A percentile compares a stretch with the other conserved stretches of the same genome.
phyloP scores from a whole-genome alignment of 2,329 filamentous ascomycete species.

The Diaporthe sp. region DNA sequence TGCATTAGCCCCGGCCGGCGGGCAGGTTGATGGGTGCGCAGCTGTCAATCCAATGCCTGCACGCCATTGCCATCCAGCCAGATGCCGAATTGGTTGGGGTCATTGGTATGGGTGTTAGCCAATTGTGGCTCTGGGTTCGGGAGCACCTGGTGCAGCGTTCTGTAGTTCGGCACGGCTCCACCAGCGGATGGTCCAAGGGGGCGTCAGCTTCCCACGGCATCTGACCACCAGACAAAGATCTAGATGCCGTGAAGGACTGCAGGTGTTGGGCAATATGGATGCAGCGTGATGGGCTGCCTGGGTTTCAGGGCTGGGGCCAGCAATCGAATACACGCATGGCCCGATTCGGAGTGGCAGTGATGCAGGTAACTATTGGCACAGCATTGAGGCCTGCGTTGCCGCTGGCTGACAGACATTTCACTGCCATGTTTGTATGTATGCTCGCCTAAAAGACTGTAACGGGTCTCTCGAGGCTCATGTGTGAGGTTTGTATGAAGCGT shows the following conservation, averaged over 20 bases:
- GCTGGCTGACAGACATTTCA: constrained; percentile 1
- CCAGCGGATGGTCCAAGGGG: not conserved
- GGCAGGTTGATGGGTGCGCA: not conserved
- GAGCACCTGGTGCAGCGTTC: not conserved
- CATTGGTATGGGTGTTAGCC: not conserved
- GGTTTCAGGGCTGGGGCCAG: not conserved
- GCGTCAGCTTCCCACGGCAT: constrained; percentile 9
- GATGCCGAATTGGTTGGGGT: not conserved
- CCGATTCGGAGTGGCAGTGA: constrained; percentile 11
- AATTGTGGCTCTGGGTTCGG: not conserved
- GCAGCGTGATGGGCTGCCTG: not conserved
- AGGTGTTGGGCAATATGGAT: not conserved
- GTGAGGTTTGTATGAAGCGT: not conserved
- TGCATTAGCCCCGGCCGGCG: not conserved
- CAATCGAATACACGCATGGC: constrained; percentile 6
- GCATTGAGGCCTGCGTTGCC: not conserved
- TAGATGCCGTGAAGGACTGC: not conserved
- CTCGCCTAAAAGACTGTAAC: constrained; percentile 7
- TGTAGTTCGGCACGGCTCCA: not conserved
- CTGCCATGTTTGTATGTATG: constrained; percentile 2
- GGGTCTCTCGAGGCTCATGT: not conserved
- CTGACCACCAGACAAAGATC: constrained; percentile 13
- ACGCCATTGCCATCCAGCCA: not conserved
- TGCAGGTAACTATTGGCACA: not conserved
- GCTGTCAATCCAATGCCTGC: constrained; percentile 2